A percentile compares a stretch with the other conserved stretches of the same genome.
Evolutionary conservation across 2,329 filamentous ascomycete genomes (phyloP).

Genomic region (Penicillium sp.): DNA sequence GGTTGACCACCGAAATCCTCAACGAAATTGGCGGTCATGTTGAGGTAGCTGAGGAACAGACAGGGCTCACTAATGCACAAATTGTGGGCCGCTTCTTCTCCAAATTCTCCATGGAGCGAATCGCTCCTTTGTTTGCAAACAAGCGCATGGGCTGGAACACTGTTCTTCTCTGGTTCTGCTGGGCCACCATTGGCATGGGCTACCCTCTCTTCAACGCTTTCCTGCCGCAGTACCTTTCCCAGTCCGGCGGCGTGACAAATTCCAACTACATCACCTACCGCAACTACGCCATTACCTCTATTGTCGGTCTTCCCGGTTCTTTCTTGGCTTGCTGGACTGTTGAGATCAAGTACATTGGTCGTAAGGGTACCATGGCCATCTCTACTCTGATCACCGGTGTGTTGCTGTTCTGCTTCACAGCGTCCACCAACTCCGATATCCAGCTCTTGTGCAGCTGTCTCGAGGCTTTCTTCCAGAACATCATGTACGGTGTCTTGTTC

Average conservation of each 20-base stretch:
- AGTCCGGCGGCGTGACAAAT: conserved; percentile 57
- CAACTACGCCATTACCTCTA: conserved; percentile 77
- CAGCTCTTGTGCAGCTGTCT: conserved; percentile 55
- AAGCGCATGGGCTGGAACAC: conserved; percentile 51
- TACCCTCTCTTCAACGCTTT: conserved; percentile 89
- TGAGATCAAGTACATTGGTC: conserved; percentile 62
- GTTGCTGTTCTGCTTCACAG: conserved; percentile 57
- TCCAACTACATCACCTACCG: conserved; percentile 59
- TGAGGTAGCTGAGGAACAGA: conserved; percentile 41
- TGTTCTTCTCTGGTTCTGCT: conserved; percentile 70
- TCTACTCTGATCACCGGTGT: conserved; percentile 53
- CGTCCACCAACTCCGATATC: conserved; percentile 47
- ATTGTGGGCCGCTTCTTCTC: conserved; percentile 60
- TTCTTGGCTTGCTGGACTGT: conserved; percentile 73
- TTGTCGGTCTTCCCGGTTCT: conserved; percentile 73
- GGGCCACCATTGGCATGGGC: conserved; percentile 80
- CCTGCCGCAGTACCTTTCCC: conserved; percentile 76
- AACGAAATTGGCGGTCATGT: conserved; percentile 53
- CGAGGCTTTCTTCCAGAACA: conserved; percentile 58
- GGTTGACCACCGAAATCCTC: conserved; percentile 70
- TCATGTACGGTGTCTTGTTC: conserved; percentile 58
- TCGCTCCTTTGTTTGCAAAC: conserved; percentile 61
- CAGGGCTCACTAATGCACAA: conserved; percentile 41
- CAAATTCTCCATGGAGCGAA: conserved; percentile 65
- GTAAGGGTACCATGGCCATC: conserved; percentile 57